phyloP scores from a whole-genome alignment of 225 moss, liverwort and hornwort genomes.

The Polytrichum commune region DNA sequence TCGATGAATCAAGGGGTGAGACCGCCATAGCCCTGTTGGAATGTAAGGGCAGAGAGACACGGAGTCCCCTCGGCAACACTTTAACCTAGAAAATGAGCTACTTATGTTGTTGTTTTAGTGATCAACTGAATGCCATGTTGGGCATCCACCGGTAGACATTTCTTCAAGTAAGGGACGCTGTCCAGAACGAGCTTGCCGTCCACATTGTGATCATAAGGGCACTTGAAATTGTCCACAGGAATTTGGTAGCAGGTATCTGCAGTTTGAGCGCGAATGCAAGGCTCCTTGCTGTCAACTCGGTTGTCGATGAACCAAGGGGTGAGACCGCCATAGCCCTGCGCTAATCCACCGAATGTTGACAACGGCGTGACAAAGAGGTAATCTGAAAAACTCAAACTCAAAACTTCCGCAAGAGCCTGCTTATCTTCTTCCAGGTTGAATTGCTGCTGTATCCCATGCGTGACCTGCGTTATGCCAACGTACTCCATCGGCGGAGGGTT shows the following conservation, averaged over 20 bases:
- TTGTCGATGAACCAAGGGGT: constrained; percentile 80
- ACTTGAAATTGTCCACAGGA: constrained; percentile 38
- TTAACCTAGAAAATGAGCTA: too few relatives aligned
- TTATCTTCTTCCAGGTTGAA: constrained; percentile 73
- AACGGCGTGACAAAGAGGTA: constrained; percentile 75
- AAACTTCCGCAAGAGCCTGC: constrained; percentile 72
- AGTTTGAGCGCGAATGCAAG: constrained; percentile 65
- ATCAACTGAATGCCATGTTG: constrained; percentile 67
- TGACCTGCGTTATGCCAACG: constrained; percentile 67
- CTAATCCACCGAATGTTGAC: constrained; percentile 84
- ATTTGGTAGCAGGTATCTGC: constrained; percentile 68
- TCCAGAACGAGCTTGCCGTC: constrained; percentile 37
- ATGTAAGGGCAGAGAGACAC: too few relatives aligned
- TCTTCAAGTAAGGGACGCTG: constrained; percentile 53
- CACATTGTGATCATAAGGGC: constrained; percentile 51
- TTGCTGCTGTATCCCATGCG: constrained; percentile 67
- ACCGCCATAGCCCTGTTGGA: constrained; percentile 52
- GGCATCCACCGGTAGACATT: constrained; percentile 59
- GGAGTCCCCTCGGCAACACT: too few relatives aligned
- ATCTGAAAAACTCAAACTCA: constrained; percentile 68
- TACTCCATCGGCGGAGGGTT: constrained; percentile 61
- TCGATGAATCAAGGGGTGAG: constrained; percentile 75
- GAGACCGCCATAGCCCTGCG: constrained; percentile 78
- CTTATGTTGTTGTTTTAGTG: constrained; percentile 13
- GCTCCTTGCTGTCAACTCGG: constrained; percentile 17